A percentile compares a stretch with the other conserved stretches of the same genome.
phyloP scores from a whole-genome alignment of 805 yeast species.

The Citeromyces nyonsensis region DNA sequence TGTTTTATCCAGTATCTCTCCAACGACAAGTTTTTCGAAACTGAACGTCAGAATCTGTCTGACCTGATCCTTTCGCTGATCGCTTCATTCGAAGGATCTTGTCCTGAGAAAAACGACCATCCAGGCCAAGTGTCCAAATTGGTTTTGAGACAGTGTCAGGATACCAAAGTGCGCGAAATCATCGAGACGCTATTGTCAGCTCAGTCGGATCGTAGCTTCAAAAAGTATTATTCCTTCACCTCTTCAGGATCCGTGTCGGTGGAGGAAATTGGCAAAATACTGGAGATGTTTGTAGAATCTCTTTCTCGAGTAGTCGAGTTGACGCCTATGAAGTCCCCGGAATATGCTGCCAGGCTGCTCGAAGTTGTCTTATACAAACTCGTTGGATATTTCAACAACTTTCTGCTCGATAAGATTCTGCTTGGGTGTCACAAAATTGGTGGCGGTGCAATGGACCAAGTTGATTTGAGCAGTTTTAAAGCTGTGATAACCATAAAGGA shows the following conservation, averaged over 20 bases:
- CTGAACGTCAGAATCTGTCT: constrained; percentile 57
- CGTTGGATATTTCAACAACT: constrained; percentile 61
- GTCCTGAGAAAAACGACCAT: constrained; percentile 16
- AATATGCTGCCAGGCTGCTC: constrained; percentile 47
- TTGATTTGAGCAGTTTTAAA: constrained; percentile 30
- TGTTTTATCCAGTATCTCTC: constrained; percentile 55
- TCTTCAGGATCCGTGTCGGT: constrained; percentile 15
- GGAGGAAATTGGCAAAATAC: constrained; percentile 39
- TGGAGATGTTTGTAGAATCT: constrained; percentile 63
- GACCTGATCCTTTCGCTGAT: constrained; percentile 29
- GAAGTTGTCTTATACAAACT: constrained; percentile 54
- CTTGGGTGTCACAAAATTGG: constrained; percentile 9
- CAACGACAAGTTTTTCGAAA: constrained; percentile 51
- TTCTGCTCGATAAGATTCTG: constrained; percentile 40
- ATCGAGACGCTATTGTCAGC: constrained; percentile 1
- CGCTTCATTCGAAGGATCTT: constrained; percentile 23
- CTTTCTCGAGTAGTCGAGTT: constrained; percentile 65
- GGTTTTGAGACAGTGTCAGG: constrained; percentile 6
- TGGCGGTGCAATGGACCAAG: constrained; percentile 4
- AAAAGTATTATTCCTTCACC: too few species aligned
- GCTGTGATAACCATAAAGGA: constrained; percentile 40
- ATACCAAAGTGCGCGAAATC: too few species aligned
- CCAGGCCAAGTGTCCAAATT: constrained; percentile 18
- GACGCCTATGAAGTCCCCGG: constrained; percentile 44
- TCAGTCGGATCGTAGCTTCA: constrained; percentile 1